Conservation (phyloP, 2,329 filamentous ascomycete species). For the Colletotrichum coccodes region DNA sequence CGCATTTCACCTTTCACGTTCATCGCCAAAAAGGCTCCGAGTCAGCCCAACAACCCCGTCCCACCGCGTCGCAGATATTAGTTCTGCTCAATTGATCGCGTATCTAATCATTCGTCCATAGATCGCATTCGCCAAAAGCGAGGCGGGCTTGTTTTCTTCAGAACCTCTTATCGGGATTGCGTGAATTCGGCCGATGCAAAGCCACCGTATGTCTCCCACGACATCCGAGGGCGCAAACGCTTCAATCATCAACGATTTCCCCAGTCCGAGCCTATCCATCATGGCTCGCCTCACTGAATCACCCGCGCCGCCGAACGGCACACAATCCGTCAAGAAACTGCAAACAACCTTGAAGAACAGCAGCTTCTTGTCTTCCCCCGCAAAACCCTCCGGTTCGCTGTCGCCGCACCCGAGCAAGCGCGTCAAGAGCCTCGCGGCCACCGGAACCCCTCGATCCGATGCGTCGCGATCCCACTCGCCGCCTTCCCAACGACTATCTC, state of each 20-base stretch:
- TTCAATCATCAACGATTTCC: not conserved
- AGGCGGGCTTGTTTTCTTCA: not conserved
- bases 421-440: slow-evolving; percentile 1
- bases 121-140: too few relatives aligned
- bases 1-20: not conserved
- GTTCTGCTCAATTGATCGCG: not conserved
- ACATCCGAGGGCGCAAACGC: slow-evolving; percentile 13
- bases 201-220: not conserved
- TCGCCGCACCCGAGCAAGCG: slow-evolving; percentile 24
- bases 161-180: not conserved
- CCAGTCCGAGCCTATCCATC: not conserved
- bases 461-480: slow-evolving; percentile 17
- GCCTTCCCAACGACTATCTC: not conserved
- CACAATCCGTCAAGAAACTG: slow-evolving; percentile 5
- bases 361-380: slow-evolving; percentile 21
- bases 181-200: slow-evolving; percentile 11
- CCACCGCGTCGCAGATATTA: not conserved
- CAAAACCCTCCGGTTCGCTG: slow-evolving; percentile 17
- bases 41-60: not conserved
- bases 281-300: slow-evolving; percentile 19
- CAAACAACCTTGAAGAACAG: slow-evolving; percentile 21
- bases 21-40: not conserved
- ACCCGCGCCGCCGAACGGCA: slow-evolving; percentile 2
- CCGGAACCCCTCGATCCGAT: slow-evolving; percentile 4
- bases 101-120: not conserved